Evolutionary conservation across 176 grass and related monocot species (phyloP).

Genomic region (Cenchrus fungigraminus): DNA sequence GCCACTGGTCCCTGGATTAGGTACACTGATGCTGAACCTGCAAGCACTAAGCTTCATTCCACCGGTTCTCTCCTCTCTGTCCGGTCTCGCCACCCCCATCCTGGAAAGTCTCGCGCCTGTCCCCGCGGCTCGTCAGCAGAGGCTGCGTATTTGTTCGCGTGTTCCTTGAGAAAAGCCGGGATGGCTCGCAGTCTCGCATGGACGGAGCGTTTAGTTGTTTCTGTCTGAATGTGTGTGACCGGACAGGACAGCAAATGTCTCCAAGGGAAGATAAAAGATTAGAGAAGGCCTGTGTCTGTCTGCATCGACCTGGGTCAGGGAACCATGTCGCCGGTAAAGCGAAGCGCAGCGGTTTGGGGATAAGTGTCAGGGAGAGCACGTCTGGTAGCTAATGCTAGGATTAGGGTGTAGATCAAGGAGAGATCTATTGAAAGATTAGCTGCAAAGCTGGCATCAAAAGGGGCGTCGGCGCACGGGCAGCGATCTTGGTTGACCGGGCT

Average conservation of each 20-base stretch:
- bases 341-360: not conserved
- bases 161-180: slow-evolving; percentile 6
- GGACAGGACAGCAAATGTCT: not conserved
- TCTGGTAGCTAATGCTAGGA: slow-evolving; percentile 9
- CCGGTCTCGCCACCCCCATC: slow-evolving; percentile 18
- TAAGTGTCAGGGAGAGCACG: not conserved
- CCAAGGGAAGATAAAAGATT: not conserved
- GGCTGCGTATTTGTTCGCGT: slow-evolving; percentile 25
- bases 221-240: not conserved
- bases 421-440: slow-evolving; percentile 9
- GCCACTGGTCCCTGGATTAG: slow-evolving; percentile 35
- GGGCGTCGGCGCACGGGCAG: slow-evolving; percentile 1
- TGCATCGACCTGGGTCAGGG: slow-evolving; percentile 6
- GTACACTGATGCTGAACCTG: not conserved
- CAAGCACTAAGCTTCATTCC: slow-evolving; percentile 3
- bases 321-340: not conserved
- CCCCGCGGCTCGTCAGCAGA: not conserved
- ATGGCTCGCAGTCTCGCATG: not conserved
- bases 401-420: not conserved
- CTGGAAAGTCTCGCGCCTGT: slow-evolving; percentile 46
- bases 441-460: slow-evolving; percentile 29
- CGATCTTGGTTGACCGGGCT: not conserved
- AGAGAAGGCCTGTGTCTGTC: not conserved
- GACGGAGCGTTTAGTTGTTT: not conserved
- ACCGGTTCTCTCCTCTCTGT: not conserved